These are phyloP conservation scores for Cercospora citrullina DNA, from an alignment of 2,329 filamentous ascomycete genomes.

Conservation along the genomic window DNA sequence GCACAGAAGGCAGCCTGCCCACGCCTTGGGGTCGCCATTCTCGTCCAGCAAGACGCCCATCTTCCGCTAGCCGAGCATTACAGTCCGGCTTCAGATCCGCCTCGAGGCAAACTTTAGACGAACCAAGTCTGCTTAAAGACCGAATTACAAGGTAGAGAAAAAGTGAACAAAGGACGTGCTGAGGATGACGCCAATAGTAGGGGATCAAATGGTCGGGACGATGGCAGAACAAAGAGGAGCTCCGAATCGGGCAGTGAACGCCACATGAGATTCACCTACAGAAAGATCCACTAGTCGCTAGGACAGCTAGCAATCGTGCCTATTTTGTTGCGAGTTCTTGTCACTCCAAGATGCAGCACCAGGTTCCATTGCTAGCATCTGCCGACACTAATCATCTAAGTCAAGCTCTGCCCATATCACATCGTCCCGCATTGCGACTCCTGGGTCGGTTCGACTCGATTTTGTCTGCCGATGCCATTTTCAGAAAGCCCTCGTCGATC, in stretches of 20 bases:
- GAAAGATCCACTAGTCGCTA: not conserved
- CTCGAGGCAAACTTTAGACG: not conserved
- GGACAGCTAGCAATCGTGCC: not conserved
- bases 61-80: not conserved
- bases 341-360: not conserved
- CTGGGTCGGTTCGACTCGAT: not conserved
- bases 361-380: not conserved
- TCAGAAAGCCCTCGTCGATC: not conserved
- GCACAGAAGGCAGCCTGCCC: not conserved
- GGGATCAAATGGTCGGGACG: not conserved
- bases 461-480: too few species aligned
- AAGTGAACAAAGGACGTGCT: not conserved
- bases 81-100: not conserved
- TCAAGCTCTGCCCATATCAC: not conserved
- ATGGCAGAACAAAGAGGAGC: not conserved
- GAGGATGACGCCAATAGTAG: not conserved
- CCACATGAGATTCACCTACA: not conserved
- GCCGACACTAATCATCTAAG: not conserved
- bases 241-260: not conserved
- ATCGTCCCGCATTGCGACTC: not conserved
- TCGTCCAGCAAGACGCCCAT: conserved; percentile 7
- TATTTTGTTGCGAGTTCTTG: not conserved
- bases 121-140: too few species aligned
- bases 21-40: not conserved
- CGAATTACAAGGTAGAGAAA: not conserved